Base-by-base conservation (phyloP, 2,329 filamentous ascomycete genomes). In the Harringtonia lauricola region DNA sequence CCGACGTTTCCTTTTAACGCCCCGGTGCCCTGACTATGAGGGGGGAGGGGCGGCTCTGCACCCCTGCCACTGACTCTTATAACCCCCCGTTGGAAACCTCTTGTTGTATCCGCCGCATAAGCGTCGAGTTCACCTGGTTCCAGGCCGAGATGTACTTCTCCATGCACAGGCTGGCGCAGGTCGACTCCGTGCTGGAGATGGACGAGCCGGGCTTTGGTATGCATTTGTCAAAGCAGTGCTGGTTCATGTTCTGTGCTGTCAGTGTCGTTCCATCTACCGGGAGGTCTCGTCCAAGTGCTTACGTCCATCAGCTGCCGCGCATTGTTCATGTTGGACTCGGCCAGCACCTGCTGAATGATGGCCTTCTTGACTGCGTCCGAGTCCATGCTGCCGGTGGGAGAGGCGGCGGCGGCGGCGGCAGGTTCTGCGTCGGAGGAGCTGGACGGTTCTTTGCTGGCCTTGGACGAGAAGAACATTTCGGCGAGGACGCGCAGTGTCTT, bases 131-230 rank as follows among this genome's bases (percentile, higher is more conserved):
- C 56, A 86, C 79, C 50, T 74, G 67, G 65, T 88, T 88, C 85
- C 85, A 90, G 12, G 83, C 74, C 28, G 72, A 66, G 71, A 89
- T 86, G 70, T 89, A 90, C 64, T 89, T 89, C 56, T 89, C 83
- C 77, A 88, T 85, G 68, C 85, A 90, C 48, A 74, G 70, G 18
- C 74, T 84, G 57, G 85, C 72, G 67, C 85, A 90, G 19, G 74
- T 70, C 57, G 78, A 70, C 61, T 90, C 85, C 63, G 72, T 64
- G 62, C 71, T 75, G 40, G 79, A 81, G 44, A 89, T 65, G 43
- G 76, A 78, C 40, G 70, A 61, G 46, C 82, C 80, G 43, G 85
- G 81, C 57, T 81, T 79, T 40, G 82, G 71, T 15, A 89, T 67
- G 63, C 85, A 90, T 60, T 79, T 80, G 38, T 85, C 76, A 67